These are phyloP conservation scores for Haematococcus lacustris DNA, from an alignment of 139 green algal genomes.

Conservation along the genomic window DNA sequence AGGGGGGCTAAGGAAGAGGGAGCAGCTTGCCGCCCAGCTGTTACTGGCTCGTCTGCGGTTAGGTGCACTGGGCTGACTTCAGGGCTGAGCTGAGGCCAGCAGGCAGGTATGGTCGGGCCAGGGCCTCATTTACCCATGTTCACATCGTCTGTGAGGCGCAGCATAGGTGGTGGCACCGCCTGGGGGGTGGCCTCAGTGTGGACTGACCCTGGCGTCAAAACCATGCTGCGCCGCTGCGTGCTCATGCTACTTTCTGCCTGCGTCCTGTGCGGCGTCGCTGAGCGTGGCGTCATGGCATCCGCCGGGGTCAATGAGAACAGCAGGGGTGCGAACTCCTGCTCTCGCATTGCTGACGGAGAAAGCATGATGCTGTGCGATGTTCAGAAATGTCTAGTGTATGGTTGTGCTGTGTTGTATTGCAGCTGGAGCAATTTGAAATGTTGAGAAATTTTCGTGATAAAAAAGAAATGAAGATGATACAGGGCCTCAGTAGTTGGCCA, in stretches of 20 bases:
- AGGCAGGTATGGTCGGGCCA: not conserved
- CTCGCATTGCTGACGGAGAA: too few relatives aligned
- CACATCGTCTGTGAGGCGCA: slow-evolving; percentile 24
- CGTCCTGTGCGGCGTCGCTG: slow-evolving; percentile 11
- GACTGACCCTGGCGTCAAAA: slow-evolving; percentile 19
- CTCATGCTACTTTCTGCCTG: slow-evolving; percentile 17
- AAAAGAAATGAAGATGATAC: too few relatives aligned
- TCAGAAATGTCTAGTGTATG: too few relatives aligned
- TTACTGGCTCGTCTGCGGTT: too few relatives aligned
- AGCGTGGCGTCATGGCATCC: slow-evolving; percentile 17
- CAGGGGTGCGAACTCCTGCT: slow-evolving; percentile 37
- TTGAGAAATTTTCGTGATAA: too few relatives aligned
- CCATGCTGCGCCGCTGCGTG: slow-evolving; percentile 17
- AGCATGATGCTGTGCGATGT: too few relatives aligned
- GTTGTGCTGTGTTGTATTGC: too few relatives aligned
- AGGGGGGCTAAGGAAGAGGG: too few relatives aligned
- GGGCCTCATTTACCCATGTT: slow-evolving; percentile 25
- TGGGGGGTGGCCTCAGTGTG: slow-evolving; percentile 31
- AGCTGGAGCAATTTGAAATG: too few relatives aligned
- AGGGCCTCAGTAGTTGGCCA: too few relatives aligned
- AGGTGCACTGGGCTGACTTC: not conserved
- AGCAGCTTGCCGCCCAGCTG: too few relatives aligned
- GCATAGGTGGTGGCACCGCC: slow-evolving; percentile 23
- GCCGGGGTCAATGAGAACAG: slow-evolving; percentile 23
- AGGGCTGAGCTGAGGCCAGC: not conserved